Base-by-base conservation (phyloP, 257 asterid species). In the Solanum medicagineum region DNA sequence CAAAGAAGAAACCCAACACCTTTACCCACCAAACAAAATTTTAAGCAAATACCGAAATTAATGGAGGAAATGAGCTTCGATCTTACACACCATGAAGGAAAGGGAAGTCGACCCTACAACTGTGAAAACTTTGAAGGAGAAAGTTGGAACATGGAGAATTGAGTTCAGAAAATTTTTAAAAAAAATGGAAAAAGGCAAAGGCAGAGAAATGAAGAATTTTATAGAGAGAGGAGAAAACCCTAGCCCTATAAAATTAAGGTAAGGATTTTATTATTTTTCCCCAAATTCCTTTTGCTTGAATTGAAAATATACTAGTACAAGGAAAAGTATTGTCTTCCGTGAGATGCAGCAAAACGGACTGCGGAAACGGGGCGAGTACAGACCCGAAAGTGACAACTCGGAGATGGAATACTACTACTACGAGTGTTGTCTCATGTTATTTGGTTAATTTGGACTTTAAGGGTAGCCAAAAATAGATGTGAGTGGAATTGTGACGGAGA, bases 201-300 rank as follows among this genome's bases (percentile, higher is more conserved):
- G 63, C 42, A 15, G 63, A 53, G 29, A 79, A 5, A 79, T 79
- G 66, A 79, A 26, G 51, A 53, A 79, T 79, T 79, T 9, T 75
- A 16, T 36, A 56, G 65, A 59, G 54, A 65, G 86, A 57, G 44
- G 7, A 57, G 60, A 45, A 84, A 84, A 84, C 86, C 86, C 86
- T 84, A 84, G 59, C 19, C 86, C 49, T 44, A 74, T 4, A 36
- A 69, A 20, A 55, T 20, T 54, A 69, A 36, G 60, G 20, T 17
- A 20, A 42, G 71, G 57, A 56, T 9, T 60, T 4, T 6, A 10
- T 60, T 44, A 36, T 56, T 65, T 26, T 55, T 66, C 70, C 60
- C 75, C 65, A 47, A 65, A 14, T 82, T 32, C 20, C 63, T 60
- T 24, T 47, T 82, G 24, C 45, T 62, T 40, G 85, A 49, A 79